phyloP scores from a whole-genome alignment of 139 green algal species.

The Chlorella vulgaris region DNA sequence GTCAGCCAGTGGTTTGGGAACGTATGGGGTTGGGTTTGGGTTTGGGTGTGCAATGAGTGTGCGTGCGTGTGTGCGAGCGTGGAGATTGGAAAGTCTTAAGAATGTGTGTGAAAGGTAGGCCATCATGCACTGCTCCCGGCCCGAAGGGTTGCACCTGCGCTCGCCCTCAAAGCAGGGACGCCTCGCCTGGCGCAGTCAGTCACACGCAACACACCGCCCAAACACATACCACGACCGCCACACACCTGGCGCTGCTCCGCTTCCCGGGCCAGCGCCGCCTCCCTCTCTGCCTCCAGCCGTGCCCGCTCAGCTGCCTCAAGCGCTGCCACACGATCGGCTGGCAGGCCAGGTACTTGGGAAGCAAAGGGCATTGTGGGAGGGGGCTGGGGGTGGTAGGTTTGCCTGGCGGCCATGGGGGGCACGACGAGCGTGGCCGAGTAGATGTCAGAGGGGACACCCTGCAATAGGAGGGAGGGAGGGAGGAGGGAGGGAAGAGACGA shows the following conservation, averaged over 20 bases:
- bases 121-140: no score
- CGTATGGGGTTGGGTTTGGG: no score
- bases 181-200: no score
- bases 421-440: constrained; percentile 55
- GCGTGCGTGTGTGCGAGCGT: no score
- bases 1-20: no score
- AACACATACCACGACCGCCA: background rate
- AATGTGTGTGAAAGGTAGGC: no score
- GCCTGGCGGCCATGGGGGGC: constrained; percentile 25
- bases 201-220: background rate
- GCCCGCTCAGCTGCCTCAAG: constrained; percentile 49
- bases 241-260: constrained; percentile 37
- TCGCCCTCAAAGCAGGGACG: no score
- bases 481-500: background rate
- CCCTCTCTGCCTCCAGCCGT: constrained; percentile 45
- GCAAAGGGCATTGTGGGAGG: constrained; percentile 36
- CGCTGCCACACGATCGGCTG: constrained; percentile 13
- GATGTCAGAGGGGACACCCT: constrained; percentile 24
- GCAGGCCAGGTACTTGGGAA: constrained; percentile 40
- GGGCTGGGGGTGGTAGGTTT: constrained; percentile 33
- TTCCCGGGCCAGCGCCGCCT: constrained; percentile 41
- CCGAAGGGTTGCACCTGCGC: no score
- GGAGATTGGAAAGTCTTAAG: no score
- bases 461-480: no score
- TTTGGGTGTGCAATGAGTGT: no score